Evolutionary conservation across 306 rosid species (phyloP), one percentile per base, ranked within the genome.

Genomic region (Pterocarpus macrocarpus): DNA sequence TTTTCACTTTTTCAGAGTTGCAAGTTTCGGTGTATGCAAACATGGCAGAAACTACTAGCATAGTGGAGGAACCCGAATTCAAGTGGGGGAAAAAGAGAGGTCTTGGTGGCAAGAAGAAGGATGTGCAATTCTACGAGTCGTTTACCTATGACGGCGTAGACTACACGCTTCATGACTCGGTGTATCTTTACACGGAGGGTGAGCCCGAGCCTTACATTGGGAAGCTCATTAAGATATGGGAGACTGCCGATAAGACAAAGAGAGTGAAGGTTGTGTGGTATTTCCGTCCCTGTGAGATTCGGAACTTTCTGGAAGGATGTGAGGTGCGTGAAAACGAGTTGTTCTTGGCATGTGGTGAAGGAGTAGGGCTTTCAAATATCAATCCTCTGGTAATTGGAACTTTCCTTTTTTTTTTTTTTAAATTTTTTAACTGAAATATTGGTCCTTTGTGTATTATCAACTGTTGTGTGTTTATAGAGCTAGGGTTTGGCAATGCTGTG

Each of bases 281-380:
- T 83, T 95, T 95, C 71, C 94, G 90, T 57, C 94, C 97, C 1
- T 82, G 86, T 8, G 97, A 95, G 90, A 92, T 94, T 81, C 41
- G 2, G 0, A 87, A 86, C 22, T 92, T 80, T 81, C 71, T 92
- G 76, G 85, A 82, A 49, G 89, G 73, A 7, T 84, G 12, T 66
- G 80, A 86, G 64, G 44, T 70, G 5, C 71, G 44, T 3, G 80
- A 85, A 13, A 88, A 91, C 17, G 97, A 94, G 80, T 86, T 94
- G 79, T 90, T 94, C 81, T 71, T 94, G 92, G 98, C 98, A 14
- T 83, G 82, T 3, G 98, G 98, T 28, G 90, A 85, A 43, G 98
- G 98, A 28, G 6, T 32, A 64, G 98, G 98, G 77, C 97, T 92
- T 76, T 49, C 85, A 65, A 90, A 92, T 84, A 11, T 90, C 52